Evolutionary conservation across 2,329 filamentous ascomycete species (phyloP), one percentile per base, ranked within the genome.

Genomic region (Emericellopsis cladophorae): DNA sequence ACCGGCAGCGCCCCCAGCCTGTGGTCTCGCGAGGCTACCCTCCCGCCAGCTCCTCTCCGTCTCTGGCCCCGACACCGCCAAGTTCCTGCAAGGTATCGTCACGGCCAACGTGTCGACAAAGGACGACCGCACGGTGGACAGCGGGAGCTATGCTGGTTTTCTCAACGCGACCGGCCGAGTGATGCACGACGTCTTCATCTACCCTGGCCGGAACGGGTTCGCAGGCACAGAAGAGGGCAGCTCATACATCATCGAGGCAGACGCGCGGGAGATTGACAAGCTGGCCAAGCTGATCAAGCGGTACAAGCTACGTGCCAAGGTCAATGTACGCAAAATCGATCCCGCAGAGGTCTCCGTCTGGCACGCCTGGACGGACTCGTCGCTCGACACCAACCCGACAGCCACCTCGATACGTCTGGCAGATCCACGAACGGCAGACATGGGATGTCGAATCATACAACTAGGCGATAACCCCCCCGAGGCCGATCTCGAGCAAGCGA

Each of bases 131-230:
- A 51, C 62, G 2, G 59, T 59, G 21, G 52, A 49, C 4, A 61
- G 65, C 1, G 81, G 78, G 4, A 79, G 83, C 57, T 96, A 94
- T 61, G 72, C 82, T 7, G 86, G 80, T 0, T 95, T 98, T 53
- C 69, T 98, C 34, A 94, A 84, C 49, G 86, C 90, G 7, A 76
- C 78, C 45, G 92, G 92, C 34, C 76, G 89, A 43, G 74, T 98
- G 9, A 66, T 95, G 35, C 76, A 90, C 64, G 92, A 98, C 62
- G 83, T 88, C 40, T 94, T 96, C 59, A 70, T 98, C 37, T 95
- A 95, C 66, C 81, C 79, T 0, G 52, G 44, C 37, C 49, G 49
- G 6, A 52, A 45, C 32, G 49, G 50, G 11, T 41, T 49, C 14
- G 44, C 51, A 23, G 46, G 40, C 5, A 50, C 51, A n/a, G 53